phyloP scores from a whole-genome alignment of 2,329 filamentous ascomycete species.

The Scolecobasidium constrictum region DNA sequence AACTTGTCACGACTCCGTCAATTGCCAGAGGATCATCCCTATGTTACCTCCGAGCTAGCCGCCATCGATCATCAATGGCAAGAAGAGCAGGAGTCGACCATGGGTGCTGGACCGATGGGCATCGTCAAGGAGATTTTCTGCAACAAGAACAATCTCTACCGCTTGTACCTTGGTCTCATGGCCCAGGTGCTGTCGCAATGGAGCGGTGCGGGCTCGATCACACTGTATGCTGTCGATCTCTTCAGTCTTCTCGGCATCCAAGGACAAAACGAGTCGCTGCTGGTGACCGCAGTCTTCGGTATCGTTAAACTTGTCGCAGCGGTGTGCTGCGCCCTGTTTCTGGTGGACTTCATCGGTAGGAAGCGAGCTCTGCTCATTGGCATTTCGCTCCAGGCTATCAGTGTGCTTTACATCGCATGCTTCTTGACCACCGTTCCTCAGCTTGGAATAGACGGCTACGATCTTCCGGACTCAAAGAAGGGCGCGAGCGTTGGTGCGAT shows the following conservation, averaged over 20 bases:
- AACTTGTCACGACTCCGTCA: constrained; percentile 20
- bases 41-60: constrained; percentile 28
- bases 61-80: constrained; percentile 56
- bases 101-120: constrained; percentile 53
- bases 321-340: constrained; percentile 61
- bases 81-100: constrained; percentile 60
- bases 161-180: constrained; percentile 56
- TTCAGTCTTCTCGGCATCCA: constrained; percentile 62
- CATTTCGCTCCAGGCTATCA: constrained; percentile 35
- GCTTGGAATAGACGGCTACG: constrained; percentile 9
- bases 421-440: constrained; percentile 42
- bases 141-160: constrained; percentile 59
- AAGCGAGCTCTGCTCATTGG: constrained; percentile 45
- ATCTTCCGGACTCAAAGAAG: constrained; percentile 34
- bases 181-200: constrained; percentile 65
- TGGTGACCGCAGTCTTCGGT: constrained; percentile 66
- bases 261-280: constrained; percentile 56
- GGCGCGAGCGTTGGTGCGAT: constrained; percentile 50
- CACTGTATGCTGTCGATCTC: constrained; percentile 63
- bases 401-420: constrained; percentile 45
- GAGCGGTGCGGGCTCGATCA: constrained; percentile 64
- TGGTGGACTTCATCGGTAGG: constrained; percentile 69
- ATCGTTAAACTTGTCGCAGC: constrained; percentile 61
- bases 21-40: constrained; percentile 19
- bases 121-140: constrained; percentile 59